A percentile compares a stretch with the other conserved stretches of the same genome.
Evolutionary conservation across 495 filamentous ascomycete genomes (phyloP).

Genomic region (Hamigera avellanea): DNA sequence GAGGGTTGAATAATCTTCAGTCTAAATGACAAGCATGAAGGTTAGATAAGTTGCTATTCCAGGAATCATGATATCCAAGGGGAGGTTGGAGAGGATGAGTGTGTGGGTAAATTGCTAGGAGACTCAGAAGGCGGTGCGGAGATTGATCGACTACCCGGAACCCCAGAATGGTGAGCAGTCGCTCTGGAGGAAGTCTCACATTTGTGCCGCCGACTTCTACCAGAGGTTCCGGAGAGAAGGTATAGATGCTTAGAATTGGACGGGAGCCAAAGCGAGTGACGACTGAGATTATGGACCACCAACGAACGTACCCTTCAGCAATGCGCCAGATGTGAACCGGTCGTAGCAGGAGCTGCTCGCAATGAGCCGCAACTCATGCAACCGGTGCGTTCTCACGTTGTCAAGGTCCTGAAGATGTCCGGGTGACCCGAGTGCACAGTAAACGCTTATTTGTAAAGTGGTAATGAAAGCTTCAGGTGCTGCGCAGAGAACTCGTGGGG

Average conservation of each 20-base stretch:
- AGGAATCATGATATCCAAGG: constrained; percentile 4
- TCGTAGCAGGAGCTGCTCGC: constrained; percentile 26
- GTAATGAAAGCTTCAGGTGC: constrained; percentile 6
- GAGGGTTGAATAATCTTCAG: constrained; percentile 1
- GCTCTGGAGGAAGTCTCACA: too few relatives aligned
- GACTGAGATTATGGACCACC: constrained; percentile 7
- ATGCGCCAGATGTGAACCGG: constrained; percentile 30
- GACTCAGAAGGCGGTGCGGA: constrained; percentile 38
- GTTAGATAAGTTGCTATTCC: constrained; percentile 21
- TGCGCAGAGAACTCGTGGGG: background rate
- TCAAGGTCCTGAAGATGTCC: background rate
- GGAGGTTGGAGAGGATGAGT: constrained; percentile 4
- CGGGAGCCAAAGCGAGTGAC: too few relatives aligned
- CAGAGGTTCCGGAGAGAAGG: too few relatives aligned
- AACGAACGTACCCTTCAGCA: constrained; percentile 32
- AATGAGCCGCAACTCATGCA: constrained; percentile 24
- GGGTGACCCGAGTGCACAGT: too few relatives aligned
- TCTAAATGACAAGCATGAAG: constrained; percentile 9
- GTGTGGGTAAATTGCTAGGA: background rate
- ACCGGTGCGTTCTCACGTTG: constrained; percentile 17
- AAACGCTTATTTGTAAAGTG: too few relatives aligned
- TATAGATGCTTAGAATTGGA: too few relatives aligned
- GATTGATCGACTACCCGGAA: constrained; percentile 19
- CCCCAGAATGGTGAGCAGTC: background rate
- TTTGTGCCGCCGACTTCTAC: too few relatives aligned